A percentile compares a stretch with the other conserved stretches of the same genome.
Evolutionary conservation across 768 basidiomycete species (phyloP).

Genomic region (Suillus variegatus): DNA sequence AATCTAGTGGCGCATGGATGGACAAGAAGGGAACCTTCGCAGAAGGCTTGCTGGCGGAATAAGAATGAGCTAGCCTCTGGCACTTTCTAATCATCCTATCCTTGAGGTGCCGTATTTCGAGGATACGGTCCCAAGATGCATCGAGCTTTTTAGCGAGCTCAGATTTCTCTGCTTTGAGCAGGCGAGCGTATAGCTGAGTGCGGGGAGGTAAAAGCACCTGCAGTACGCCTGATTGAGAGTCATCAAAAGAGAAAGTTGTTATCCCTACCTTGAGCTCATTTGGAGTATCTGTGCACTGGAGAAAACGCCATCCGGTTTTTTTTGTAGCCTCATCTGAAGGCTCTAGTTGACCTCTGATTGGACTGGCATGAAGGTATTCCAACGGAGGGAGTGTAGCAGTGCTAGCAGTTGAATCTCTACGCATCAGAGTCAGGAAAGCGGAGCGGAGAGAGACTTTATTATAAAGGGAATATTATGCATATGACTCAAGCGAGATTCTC

Average conservation of each 20-base stretch:
- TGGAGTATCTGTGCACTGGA: slow-evolving; percentile 76
- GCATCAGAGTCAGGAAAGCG: slow-evolving; percentile 22
- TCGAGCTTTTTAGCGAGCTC: slow-evolving; percentile 60
- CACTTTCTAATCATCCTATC: slow-evolving; percentile 84
- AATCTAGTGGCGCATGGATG: slow-evolving; percentile 68
- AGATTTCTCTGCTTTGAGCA: slow-evolving; percentile 59
- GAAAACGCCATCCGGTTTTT: slow-evolving; percentile 65
- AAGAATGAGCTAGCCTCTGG: slow-evolving; percentile 56
- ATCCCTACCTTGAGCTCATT: slow-evolving; percentile 67
- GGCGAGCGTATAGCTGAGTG: slow-evolving; percentile 64
- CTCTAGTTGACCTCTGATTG: slow-evolving; percentile 76
- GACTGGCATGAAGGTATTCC: slow-evolving; percentile 61
- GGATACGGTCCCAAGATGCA: slow-evolving; percentile 67
- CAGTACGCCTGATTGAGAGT: slow-evolving; percentile 10
- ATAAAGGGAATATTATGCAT: slow-evolving; percentile 18
- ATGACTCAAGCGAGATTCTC: slow-evolving; percentile 20
- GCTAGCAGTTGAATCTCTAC: slow-evolving; percentile 23
- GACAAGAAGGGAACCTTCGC: slow-evolving; percentile 58
- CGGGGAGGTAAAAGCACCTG: slow-evolving; percentile 71
- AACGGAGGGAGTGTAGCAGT: slow-evolving; percentile 34
- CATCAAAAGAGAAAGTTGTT: not conserved
- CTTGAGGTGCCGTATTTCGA: slow-evolving; percentile 76
- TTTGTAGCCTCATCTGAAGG: slow-evolving; percentile 52
- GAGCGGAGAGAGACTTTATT: slow-evolving; percentile 6
- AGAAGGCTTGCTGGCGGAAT: slow-evolving; percentile 40